Conservation (phyloP, 768 basidiomycete species). For the Rhodosporidiobolus odoratus region DNA sequence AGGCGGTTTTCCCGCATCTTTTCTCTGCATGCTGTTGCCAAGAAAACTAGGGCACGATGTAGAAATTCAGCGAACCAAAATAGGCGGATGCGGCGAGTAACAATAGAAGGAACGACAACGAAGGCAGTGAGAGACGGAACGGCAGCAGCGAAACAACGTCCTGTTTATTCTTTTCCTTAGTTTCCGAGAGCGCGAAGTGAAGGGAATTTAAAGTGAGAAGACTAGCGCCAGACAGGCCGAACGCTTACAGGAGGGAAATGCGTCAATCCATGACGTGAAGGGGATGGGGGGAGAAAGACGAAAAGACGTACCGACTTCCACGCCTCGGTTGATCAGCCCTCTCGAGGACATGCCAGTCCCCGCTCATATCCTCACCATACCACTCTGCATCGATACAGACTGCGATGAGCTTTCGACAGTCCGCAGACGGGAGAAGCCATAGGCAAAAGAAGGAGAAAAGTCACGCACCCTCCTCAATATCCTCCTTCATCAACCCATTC, state of each 20-base stretch:
- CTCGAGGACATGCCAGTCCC: neutral
- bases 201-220: no score
- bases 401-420: neutral
- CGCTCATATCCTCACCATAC: conserved; percentile 9
- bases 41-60: no score
- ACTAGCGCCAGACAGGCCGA: neutral
- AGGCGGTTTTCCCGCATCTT: no score
- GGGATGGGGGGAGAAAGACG: neutral
- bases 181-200: no score
- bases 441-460: neutral
- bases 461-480: conserved; percentile 16
- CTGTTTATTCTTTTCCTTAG: neutral
- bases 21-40: no score
- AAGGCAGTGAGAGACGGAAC: no score
- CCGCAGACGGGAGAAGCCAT: rapidly evolving
- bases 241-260: neutral
- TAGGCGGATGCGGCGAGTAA: no score
- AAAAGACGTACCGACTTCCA: neutral
- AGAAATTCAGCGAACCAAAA: no score
- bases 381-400: neutral
- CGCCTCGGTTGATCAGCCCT: neutral
- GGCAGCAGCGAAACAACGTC: neutral
- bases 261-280: neutral
- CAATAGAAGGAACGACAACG: no score
- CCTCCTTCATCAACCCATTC: neutral